Base-by-base conservation (phyloP, 2,329 filamentous ascomycete species). In the Diplodia seriata region DNA sequence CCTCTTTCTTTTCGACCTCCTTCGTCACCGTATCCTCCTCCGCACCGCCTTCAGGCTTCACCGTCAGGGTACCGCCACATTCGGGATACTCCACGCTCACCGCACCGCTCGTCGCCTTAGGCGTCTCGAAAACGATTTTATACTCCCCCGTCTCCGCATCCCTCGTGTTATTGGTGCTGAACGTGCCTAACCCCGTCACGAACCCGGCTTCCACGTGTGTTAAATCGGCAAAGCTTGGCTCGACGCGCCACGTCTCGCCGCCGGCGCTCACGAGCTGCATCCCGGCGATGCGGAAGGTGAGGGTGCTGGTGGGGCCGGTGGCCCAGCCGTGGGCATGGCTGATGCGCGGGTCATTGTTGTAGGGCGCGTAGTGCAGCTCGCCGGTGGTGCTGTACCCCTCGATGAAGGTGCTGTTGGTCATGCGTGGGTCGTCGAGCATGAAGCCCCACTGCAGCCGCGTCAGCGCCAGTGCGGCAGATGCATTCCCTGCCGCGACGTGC, bases 381-480 rank as follows among this genome's bases (percentile, higher is more conserved):
- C 86, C 86, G 69, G 89, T 82, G 0, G 74, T 75, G 1, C 86
- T 79, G 68, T 88, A 89, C 0, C 87, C 87, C 74, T 89, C 87
- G 33, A 88, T 82, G 29, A 86, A 82, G 0, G 87, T 89, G 51
- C 82, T 85, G 67, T 84, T 79, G 0, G 87, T 88, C 23, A 86
- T 86, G 70, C 86, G 84, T 1, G 83, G 81, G 68, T 88, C 83
- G 68, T 83, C 79, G 18, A 87, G 76, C 71, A 89, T 89, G 85
- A 85, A 88, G 11, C 87, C 87, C 87, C 87, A 89, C 63, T 80
- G 81, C 12, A 78, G 77, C 4, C 86, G 83, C 38, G 89, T 84
- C 18, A 89, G 81, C 9, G 85, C 80, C 0, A 90, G 76, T 0
- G 87, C 86, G 31, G 86, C 83, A 9, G 77, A 74, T 0, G 86